Conservation (phyloP, 73 alveolate genomes). For the Blepharisma stoltei region DNA sequence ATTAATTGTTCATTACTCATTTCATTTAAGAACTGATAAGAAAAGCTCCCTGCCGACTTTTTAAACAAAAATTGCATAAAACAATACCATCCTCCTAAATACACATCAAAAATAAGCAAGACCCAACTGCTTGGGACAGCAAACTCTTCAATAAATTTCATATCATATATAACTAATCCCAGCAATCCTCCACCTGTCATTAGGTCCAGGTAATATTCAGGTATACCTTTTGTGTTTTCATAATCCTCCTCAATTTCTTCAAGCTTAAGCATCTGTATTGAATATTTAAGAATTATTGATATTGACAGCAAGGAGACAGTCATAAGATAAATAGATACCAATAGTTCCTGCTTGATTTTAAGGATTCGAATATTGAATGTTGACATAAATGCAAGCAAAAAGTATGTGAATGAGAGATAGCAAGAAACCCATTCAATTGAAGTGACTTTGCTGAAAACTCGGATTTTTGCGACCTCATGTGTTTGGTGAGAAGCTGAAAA, state of each 20-base stretch:
- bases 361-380: not conserved
- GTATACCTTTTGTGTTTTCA: not conserved
- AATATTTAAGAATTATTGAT: not conserved
- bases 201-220: not conserved
- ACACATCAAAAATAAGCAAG: slow-evolving; percentile 1
- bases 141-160: not conserved
- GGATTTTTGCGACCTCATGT: not conserved
- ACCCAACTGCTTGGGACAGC: slow-evolving; percentile 3
- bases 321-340: slow-evolving; percentile 17
- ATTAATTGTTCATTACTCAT: not conserved
- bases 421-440: slow-evolving; percentile 26
- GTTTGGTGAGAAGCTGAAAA: not conserved
- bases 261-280: not conserved
- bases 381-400: not conserved
- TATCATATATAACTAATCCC: not conserved
- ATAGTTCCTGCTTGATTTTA: not conserved
- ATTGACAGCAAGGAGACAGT: not conserved
- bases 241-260: slow-evolving; percentile 13
- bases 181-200: slow-evolving; percentile 1
- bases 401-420: slow-evolving; percentile 9
- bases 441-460: slow-evolving; percentile 2
- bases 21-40: slow-evolving; percentile 4
- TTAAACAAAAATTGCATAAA: slow-evolving; percentile 21
- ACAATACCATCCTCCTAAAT: slow-evolving; percentile 22
- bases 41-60: slow-evolving; percentile 7